Percentiles rank a stretch among this genome's conserved stretches.
Evolutionary conservation across 164 flowering plant species (phyloP).

Genomic region (Liriodendron chinense): DNA sequence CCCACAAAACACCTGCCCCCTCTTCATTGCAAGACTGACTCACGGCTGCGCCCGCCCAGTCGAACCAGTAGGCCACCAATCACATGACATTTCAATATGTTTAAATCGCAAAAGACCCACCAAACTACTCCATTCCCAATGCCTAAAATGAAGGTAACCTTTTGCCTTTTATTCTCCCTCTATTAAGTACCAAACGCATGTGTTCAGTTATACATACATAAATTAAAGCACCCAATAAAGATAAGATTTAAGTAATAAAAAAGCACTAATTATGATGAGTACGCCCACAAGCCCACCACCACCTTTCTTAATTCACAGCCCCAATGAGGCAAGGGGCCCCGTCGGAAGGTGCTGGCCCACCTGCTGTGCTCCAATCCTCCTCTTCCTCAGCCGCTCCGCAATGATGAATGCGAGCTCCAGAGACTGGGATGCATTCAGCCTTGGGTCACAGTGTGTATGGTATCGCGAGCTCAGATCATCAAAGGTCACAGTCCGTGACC

Average conservation of each 20-base stretch:
- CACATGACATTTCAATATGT: constrained; percentile 3
- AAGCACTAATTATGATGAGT: background rate
- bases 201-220: background rate
- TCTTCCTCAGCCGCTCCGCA: constrained; percentile 77
- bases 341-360: background rate
- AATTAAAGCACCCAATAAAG: background rate
- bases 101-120: background rate
- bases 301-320: constrained; percentile 17
- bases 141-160: background rate
- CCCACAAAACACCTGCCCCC: too few species aligned
- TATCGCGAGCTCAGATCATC: constrained; percentile 84
- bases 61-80: background rate
- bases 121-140: too few species aligned
- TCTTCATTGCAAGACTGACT: too few species aligned
- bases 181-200: background rate
- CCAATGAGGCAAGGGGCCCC: constrained; percentile 24
- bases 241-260: background rate
- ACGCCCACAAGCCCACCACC: background rate
- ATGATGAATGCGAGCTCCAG: constrained; percentile 90
- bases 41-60: too few species aligned
- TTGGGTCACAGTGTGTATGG: constrained; percentile 94
- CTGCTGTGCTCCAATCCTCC: constrained; percentile 50
- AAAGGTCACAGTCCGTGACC: constrained; percentile 80
- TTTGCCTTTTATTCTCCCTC: background rate
- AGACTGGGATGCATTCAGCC: constrained; percentile 93